Conservation (phyloP, 805 yeast species). For the Hanseniaspora mollemarum region DNA sequence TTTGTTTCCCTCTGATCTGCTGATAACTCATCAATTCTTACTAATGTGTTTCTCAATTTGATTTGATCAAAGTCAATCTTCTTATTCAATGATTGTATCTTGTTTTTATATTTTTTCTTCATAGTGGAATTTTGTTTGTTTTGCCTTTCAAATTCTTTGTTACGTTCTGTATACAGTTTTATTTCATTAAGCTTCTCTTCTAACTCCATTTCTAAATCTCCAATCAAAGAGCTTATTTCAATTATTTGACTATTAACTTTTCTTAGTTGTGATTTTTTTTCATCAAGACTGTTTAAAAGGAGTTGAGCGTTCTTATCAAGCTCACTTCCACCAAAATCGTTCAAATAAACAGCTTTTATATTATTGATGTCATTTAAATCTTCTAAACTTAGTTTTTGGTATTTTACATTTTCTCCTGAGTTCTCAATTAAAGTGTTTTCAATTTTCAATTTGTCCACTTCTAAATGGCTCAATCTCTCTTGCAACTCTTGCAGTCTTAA, state of each 20-base stretch:
- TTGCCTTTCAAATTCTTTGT: conserved; percentile 37
- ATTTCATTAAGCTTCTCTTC: conserved; percentile 33
- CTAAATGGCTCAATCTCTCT: neutral
- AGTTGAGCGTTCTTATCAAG: conserved; percentile 10
- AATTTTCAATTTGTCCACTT: neutral
- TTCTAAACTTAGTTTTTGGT: neutral
- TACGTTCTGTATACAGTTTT: conserved; percentile 29
- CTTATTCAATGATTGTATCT: conserved; percentile 38
- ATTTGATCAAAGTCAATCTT: conserved; percentile 44
- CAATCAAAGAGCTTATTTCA: conserved; percentile 21
- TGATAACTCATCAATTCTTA: conserved; percentile 56
- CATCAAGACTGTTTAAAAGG: conserved; percentile 2
- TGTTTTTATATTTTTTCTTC: conserved; percentile 36
- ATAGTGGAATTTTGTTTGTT: conserved; percentile 43
- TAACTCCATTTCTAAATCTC: conserved; percentile 26
- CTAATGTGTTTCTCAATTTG: conserved; percentile 47
- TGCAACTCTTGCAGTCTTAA: neutral
- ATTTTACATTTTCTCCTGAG: neutral
- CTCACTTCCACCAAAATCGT: neutral
- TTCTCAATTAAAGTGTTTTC: neutral
- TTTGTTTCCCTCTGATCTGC: conserved; percentile 68
- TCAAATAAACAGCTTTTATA: neutral
- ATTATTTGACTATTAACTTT: conserved; percentile 25
- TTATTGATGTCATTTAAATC: conserved; percentile 5
- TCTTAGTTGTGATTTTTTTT: conserved; percentile 17